A percentile compares a stretch with the other conserved stretches of the same genome.
Conservation (phyloP, 106 monocot species). For the Ottelia alismoides region DNA sequence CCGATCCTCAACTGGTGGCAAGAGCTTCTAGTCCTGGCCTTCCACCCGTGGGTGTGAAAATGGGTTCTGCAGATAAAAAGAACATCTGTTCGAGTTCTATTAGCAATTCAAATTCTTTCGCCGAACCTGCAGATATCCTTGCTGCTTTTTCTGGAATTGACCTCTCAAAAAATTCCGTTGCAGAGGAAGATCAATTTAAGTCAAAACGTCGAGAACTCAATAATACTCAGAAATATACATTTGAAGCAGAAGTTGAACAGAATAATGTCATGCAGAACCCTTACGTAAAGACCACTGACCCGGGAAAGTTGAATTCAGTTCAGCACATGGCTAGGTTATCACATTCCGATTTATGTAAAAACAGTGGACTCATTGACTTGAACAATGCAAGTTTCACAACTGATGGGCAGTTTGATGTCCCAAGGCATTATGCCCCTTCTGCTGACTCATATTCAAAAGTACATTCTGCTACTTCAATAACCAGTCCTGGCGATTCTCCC, state of each 20-base stretch:
- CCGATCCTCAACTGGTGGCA: constrained; percentile 56
- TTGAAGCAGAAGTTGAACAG: constrained; percentile 27
- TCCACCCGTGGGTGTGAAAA: constrained; percentile 70
- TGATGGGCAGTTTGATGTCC: constrained; percentile 16
- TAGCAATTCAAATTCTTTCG: constrained; percentile 18
- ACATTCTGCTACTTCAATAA: constrained; percentile 21
- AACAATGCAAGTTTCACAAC: constrained; percentile 15
- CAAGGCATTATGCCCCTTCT: constrained; percentile 15
- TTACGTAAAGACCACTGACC: constrained; percentile 18
- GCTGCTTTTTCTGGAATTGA: constrained; percentile 55
- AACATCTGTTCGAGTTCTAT: constrained; percentile 24
- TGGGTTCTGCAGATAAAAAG: constrained; percentile 35
- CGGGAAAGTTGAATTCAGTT: constrained; percentile 11
- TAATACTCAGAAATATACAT: constrained; percentile 31
- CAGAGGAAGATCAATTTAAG: constrained; percentile 27
- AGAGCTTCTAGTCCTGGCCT: constrained; percentile 76
- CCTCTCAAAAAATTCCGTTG: constrained; percentile 24
- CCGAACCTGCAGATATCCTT: constrained; percentile 44
- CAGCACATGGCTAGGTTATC: constrained; percentile 12
- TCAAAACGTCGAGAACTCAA: constrained; percentile 42
- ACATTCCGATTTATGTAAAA: constrained; percentile 22
- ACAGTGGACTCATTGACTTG: constrained; percentile 4
- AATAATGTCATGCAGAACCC: constrained; percentile 11
- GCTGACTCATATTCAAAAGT: constrained; percentile 37
- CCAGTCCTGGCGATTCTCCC: constrained; percentile 33